Conservation (phyloP, 768 basidiomycete genomes). For the Psilocybe tampanensis region DNA sequence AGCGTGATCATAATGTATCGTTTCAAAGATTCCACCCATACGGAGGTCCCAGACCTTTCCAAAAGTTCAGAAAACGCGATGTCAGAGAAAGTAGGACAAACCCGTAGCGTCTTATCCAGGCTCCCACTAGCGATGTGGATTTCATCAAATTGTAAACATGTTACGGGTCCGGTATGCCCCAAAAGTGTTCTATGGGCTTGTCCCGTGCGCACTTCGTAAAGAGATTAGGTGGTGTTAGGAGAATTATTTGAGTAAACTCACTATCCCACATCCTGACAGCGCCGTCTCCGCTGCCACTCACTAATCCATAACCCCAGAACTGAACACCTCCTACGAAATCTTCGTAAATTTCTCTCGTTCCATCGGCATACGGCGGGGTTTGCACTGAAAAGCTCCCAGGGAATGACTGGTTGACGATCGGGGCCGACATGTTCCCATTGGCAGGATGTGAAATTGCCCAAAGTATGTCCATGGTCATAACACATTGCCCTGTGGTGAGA, state of each 20-base stretch:
- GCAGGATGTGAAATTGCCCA: conserved; percentile 98
- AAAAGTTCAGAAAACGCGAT: not conserved
- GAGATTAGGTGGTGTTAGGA: not conserved
- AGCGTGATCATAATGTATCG: conserved; percentile 86
- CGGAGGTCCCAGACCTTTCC: conserved; percentile 94
- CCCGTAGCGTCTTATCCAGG: conserved; percentile 90
- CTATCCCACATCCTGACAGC: conserved; percentile 99
- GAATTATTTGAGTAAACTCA: conserved; percentile 44
- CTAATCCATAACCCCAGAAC: conserved; percentile 98
- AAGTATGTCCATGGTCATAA: conserved; percentile 99
- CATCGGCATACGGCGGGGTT: conserved; percentile 87
- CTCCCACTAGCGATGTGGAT: conserved; percentile 90
- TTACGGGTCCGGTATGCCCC: conserved; percentile 93
- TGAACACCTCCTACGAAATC: conserved; percentile 98
- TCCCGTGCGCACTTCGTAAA: conserved; percentile 85
- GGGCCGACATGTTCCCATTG: conserved; percentile 38
- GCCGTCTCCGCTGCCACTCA: conserved; percentile 96
- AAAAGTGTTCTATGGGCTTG: conserved; percentile 92
- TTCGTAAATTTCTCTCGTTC: conserved; percentile 92
- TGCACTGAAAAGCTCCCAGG: conserved; percentile 75
- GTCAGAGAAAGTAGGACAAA: conserved; percentile 37
- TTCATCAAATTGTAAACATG: conserved; percentile 96
- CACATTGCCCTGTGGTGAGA: conserved; percentile 94
- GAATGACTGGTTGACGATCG: conserved; percentile 48
- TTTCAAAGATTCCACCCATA: conserved; percentile 85